Conservation (phyloP, 768 basidiomycete species). For the Tephrocybe rancida region DNA sequence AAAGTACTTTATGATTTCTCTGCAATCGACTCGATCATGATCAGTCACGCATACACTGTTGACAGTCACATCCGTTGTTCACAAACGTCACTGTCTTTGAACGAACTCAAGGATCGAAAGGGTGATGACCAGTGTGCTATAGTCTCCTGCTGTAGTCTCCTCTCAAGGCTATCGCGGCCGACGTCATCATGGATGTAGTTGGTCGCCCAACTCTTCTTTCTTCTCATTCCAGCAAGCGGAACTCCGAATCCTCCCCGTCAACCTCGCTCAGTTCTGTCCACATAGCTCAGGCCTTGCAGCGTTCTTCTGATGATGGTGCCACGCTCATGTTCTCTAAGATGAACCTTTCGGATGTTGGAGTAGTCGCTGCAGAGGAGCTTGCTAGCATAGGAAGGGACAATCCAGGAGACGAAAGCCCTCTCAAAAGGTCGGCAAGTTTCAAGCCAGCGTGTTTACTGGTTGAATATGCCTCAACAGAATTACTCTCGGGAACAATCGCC, state of each 20-base stretch:
- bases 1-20: no score
- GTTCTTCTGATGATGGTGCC: conserved; percentile 75
- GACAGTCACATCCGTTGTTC: neutral
- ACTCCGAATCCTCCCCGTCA: conserved; percentile 14
- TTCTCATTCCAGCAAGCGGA: conserved; percentile 17
- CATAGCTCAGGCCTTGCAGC: conserved; percentile 63
- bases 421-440: conserved; percentile 56
- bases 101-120: neutral
- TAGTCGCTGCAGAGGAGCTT: conserved; percentile 78
- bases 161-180: neutral
- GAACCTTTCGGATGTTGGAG: conserved; percentile 74
- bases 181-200: conserved; percentile 9
- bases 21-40: no score
- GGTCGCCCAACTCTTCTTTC: conserved; percentile 30
- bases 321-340: conserved; percentile 87
- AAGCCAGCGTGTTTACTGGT: neutral
- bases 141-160: neutral
- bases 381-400: conserved; percentile 56
- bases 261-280: conserved; percentile 54
- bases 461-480: conserved; percentile 53
- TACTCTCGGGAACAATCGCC: conserved; percentile 82
- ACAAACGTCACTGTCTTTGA: neutral
- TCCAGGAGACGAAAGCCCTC: conserved; percentile 48
- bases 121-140: conserved; percentile 3
- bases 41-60: neutral